Evolutionary conservation across 805 yeast species (phyloP).

Genomic region (Cyberlindnera galapagoensis): DNA sequence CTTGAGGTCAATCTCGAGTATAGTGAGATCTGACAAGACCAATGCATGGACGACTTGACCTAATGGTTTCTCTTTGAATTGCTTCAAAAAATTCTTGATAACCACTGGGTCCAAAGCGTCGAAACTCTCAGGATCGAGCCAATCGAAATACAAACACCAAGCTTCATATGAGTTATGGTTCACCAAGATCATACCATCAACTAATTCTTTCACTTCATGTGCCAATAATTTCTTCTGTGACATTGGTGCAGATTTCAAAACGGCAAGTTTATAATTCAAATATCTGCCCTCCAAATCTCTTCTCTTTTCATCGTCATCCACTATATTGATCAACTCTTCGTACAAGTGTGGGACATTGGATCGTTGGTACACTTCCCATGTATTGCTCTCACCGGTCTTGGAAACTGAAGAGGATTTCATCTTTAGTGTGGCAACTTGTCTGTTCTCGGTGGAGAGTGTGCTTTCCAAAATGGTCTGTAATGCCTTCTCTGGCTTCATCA

Average conservation of each 20-base stretch:
- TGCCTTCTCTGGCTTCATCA: slow-evolving; percentile 42
- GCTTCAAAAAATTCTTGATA: slow-evolving; percentile 44
- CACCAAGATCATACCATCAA: slow-evolving; percentile 68
- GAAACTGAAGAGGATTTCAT: slow-evolving; percentile 26
- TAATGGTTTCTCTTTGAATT: slow-evolving; percentile 56
- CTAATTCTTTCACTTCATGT: slow-evolving; percentile 44
- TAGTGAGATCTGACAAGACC: slow-evolving; percentile 61
- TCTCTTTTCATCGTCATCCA: slow-evolving; percentile 58
- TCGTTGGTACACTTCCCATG: slow-evolving; percentile 40
- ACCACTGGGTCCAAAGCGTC: slow-evolving; percentile 40
- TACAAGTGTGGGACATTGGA: slow-evolving; percentile 52
- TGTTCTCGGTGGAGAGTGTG: slow-evolving; percentile 33
- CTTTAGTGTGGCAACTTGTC: slow-evolving; percentile 40
- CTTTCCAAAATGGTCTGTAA: slow-evolving; percentile 38
- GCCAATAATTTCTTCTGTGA: slow-evolving; percentile 32
- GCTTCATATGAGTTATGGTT: slow-evolving; percentile 54
- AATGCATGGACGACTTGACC: slow-evolving; percentile 59
- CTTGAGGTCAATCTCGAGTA: slow-evolving; percentile 31
- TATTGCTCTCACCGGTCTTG: slow-evolving; percentile 31
- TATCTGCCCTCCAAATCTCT: slow-evolving; percentile 50
- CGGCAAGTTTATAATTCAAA: slow-evolving; percentile 48
- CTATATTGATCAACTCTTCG: slow-evolving; percentile 46
- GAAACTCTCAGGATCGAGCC: slow-evolving; percentile 53
- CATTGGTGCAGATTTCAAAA: slow-evolving; percentile 46
- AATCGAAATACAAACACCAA: slow-evolving; percentile 71